phyloP scores from a whole-genome alignment of 2,329 filamentous ascomycete species.

The Geosmithia flava region DNA sequence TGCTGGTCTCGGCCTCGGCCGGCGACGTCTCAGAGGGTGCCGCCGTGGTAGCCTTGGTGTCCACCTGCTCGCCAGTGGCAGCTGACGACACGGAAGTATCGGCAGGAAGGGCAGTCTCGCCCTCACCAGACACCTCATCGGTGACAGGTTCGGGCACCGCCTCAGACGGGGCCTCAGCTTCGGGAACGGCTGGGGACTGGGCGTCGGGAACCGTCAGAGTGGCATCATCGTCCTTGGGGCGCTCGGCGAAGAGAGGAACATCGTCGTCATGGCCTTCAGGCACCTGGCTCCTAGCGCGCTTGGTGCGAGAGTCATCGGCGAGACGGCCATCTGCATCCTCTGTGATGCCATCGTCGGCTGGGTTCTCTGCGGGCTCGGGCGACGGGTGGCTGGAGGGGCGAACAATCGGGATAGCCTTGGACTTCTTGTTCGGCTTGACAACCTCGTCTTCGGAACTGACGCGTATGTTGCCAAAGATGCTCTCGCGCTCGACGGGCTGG shows the following conservation, averaged over 20 bases:
- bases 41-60: conserved; percentile 38
- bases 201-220: neutral
- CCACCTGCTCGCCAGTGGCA: conserved; percentile 37
- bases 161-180: conserved; percentile 3
- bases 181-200: neutral
- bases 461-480: conserved; percentile 61
- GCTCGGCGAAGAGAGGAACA: conserved; percentile 62
- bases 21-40: conserved; percentile 41
- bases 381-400: conserved; percentile 44
- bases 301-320: conserved; percentile 56
- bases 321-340: conserved; percentile 49
- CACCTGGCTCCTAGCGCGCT: conserved; percentile 56
- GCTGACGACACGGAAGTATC: conserved; percentile 44
- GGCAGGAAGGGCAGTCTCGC: conserved; percentile 26
- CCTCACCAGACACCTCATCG: conserved; percentile 17
- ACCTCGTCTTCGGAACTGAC: conserved; percentile 44
- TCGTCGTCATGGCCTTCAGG: conserved; percentile 50
- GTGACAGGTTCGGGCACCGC: conserved; percentile 9
- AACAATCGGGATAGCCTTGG: conserved; percentile 76
- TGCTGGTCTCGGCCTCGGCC: conserved; percentile 31
- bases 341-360: conserved; percentile 10
- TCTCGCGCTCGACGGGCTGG: conserved; percentile 19
- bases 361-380: conserved; percentile 14
- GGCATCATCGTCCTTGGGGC: conserved; percentile 13
- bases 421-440: conserved; percentile 54